Percentiles rank a stretch among this genome's conserved stretches.
Conservation (phyloP, 257 asterid species). For the Plantago ovata region DNA sequence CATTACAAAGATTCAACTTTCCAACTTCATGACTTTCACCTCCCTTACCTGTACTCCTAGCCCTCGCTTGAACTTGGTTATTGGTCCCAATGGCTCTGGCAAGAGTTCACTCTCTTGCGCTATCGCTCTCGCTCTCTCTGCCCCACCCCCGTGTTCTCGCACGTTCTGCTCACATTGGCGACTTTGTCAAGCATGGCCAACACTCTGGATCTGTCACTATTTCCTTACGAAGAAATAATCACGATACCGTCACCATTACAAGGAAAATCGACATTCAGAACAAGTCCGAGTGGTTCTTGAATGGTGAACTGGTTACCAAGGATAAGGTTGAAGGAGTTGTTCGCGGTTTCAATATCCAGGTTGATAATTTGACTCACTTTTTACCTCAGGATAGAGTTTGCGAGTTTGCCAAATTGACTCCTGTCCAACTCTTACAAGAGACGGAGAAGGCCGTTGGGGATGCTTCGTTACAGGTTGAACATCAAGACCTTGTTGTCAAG, state of each 20-base stretch:
- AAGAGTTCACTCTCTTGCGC: constrained; percentile 98
- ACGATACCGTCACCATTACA: constrained; percentile 47
- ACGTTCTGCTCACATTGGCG: constrained; percentile 86
- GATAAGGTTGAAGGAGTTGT: constrained; percentile 59
- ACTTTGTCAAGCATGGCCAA: constrained; percentile 93
- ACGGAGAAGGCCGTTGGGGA: constrained; percentile 98
- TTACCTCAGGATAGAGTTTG: constrained; percentile 98
- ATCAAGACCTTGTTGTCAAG: constrained; percentile 54
- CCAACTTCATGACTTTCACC: constrained; percentile 89
- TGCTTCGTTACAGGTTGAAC: constrained; percentile 73
- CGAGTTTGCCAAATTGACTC: constrained; percentile 96
- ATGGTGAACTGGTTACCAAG: constrained; percentile 73
- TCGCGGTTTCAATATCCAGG: constrained; percentile 86
- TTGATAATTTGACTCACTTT: constrained; percentile 95
- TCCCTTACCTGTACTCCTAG: constrained; percentile 67
- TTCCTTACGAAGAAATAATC: constrained; percentile 65
- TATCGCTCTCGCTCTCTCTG: constrained; percentile 92
- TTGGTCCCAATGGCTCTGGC: constrained; percentile 98
- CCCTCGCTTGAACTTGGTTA: constrained; percentile 80
- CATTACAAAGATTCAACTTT: constrained; percentile 69
- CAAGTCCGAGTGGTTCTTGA: constrained; percentile 90
- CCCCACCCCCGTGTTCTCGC: constrained; percentile 96
- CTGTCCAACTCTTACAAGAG: constrained; percentile 90
- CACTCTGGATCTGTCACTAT: constrained; percentile 74
- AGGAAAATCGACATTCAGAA: constrained; percentile 68